phyloP scores from a whole-genome alignment of 176 grass and related monocot genomes.

The Eleusine indica region DNA sequence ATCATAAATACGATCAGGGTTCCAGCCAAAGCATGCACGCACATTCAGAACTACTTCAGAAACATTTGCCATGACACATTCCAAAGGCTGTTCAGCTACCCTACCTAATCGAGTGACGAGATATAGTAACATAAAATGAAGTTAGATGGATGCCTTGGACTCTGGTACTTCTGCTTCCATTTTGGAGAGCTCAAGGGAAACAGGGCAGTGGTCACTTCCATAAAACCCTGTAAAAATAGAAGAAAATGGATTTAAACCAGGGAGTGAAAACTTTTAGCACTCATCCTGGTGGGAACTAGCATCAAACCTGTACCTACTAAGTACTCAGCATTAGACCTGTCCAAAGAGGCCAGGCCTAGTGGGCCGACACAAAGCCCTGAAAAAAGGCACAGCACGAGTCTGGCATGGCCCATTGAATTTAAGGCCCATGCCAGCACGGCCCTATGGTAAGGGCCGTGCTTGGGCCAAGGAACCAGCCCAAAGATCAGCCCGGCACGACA shows the following conservation, averaged over 20 bases:
- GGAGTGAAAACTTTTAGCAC: background rate
- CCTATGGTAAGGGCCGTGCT: too few relatives aligned
- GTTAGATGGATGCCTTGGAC: conserved; percentile 24
- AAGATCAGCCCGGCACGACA: too few relatives aligned
- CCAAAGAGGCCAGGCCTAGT: too few relatives aligned
- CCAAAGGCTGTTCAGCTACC: background rate
- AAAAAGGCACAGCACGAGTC: too few relatives aligned
- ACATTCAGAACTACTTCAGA: conserved; percentile 4
- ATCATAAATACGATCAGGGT: conserved; percentile 23
- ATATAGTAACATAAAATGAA: background rate
- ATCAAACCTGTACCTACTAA: too few relatives aligned
- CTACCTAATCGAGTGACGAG: background rate
- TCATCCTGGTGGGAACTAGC: background rate
- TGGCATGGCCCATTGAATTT: too few relatives aligned
- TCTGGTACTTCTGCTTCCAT: conserved; percentile 16
- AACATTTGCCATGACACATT: background rate
- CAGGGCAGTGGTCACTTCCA: conserved; percentile 60
- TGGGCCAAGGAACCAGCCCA: too few relatives aligned
- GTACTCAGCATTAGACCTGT: too few relatives aligned
- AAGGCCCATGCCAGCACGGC: too few relatives aligned
- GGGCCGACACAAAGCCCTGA: too few relatives aligned
- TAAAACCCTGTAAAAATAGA: conserved; percentile 50
- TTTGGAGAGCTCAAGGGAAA: conserved; percentile 47
- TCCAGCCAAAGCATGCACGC: background rate
- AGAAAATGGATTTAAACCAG: background rate